Base-by-base conservation (phyloP, 2,329 filamentous ascomycete genomes). In the Microcera coccophila region DNA sequence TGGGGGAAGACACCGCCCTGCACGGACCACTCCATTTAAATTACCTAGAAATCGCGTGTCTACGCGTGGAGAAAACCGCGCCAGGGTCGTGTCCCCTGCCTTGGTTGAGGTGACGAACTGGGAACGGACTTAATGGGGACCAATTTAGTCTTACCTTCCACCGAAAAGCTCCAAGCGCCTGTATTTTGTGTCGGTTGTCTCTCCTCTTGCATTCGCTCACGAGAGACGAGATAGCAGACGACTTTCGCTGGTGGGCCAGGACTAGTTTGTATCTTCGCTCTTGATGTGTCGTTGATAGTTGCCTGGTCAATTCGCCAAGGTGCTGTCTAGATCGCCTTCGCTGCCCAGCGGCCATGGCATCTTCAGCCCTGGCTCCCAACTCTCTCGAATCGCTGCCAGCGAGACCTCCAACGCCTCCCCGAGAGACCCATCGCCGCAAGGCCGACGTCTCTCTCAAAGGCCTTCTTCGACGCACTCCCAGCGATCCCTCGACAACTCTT, bases 351-450 rank as follows among this genome's bases (percentile, higher is more conserved):
- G 65, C 59, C 62, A 69, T 69, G 64, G 64, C 65, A 66, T 69
- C 65, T 67, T 64, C 64, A 63, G 64, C 62, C 50, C 48, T 58
- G 61, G 62, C 61, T 53, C 50, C 62, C 47, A 56, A 55, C 48
- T n/a, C 11, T n/a, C 67, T 82, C 54, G 74, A 79, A 49, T 69
- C 72, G 44, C 68, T 82, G 41, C 69, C 74, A 49, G 63, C 77
- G 47, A 75, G 80, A 62, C 82, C 82, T 19, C 82, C 82, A n/a
- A 86, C 82, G 24, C 82, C 82, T 36, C 82, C 82, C n/a, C 75
- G 75, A 53, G 78, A 79, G 60, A 67, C 72, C 26, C 65, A 62
- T 21, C 61, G 62, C 53, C 10, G 16, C 8, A 69, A 71, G 31
- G 42, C 57, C 44, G 65, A 68, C 38, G 54, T 59, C 20, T 53